Evolutionary conservation across 2,329 filamentous ascomycete genomes (phyloP), one percentile per base, ranked within the genome.

Genomic region (Achaetomium macrosporum): DNA sequence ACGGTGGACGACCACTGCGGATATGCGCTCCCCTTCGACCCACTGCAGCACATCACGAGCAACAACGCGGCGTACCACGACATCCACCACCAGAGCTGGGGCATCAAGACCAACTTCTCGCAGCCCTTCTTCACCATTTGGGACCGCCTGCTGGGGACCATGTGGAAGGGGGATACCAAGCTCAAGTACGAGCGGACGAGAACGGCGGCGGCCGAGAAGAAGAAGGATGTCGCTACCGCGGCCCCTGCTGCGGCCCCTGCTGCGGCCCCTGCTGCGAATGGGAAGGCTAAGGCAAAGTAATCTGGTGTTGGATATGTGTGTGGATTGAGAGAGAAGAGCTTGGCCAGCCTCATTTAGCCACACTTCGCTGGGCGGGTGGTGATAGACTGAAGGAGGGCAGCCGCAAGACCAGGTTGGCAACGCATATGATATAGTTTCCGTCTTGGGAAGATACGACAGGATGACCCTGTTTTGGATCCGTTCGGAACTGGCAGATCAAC

Each of bases 1-100:
- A 97, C 93, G 0, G 90, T 97, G 25, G 91, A 96, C 65, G 93
- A 99, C 67, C 93, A 99, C 73, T 96, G 92, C 70, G 93, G 93
- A 59, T 99, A 97, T 67, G 78, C 83, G n/a, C 85, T 99, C 57
- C 93, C 93, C 1, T 97, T 87, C 83, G 93, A 99, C 69, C 92
- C 92, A 2, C 76, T 97, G 50, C 91, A 96, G 76, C 84, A 87
- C 66, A 78, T 97, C 56, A 95, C 91, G 42, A 87, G 87, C 68
- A 97, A 99, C 76, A 96, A 97, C 63, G 92, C 93, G 25, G 86
- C 85, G 35, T 99, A 97, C 71, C 93, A 99, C 67, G 93, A 99
- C 66, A 92, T 99, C 54, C 93, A 99, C 71, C 93, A 99, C 73
- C 93, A 99, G 72, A 95, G 88, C 71, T 97, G 92, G 91, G 93